Conservation (phyloP, 768 basidiomycete species). For the Lactarius vividus region DNA sequence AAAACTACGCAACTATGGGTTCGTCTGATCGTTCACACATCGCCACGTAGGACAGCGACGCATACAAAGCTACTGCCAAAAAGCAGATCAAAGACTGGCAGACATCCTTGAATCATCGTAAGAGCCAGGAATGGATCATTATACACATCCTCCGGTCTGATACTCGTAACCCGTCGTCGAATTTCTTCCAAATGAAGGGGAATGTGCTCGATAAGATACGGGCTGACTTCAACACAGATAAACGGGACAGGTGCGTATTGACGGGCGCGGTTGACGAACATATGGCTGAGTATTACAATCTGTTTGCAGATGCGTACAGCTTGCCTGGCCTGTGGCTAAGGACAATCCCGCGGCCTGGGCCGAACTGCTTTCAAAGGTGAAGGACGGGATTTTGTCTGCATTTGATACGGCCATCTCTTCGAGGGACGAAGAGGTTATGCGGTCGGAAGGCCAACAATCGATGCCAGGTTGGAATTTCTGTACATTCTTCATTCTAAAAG, state of each 20-base stretch:
- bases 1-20: constrained; percentile 29
- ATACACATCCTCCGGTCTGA: constrained; percentile 81
- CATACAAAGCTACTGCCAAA: constrained; percentile 72
- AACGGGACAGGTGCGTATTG: constrained; percentile 67
- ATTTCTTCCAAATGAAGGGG: constrained; percentile 81
- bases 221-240: constrained; percentile 88
- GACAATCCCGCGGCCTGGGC: constrained; percentile 83
- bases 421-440: constrained; percentile 86
- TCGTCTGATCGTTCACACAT: constrained; percentile 23
- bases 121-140: constrained; percentile 92
- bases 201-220: constrained; percentile 87
- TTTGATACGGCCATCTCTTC: constrained; percentile 77
- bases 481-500: constrained; percentile 95
- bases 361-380: constrained; percentile 83
- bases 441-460: constrained; percentile 83
- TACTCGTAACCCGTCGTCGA: constrained; percentile 52
- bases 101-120: constrained; percentile 55
- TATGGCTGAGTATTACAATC: not conserved
- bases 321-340: constrained; percentile 68
- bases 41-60: constrained; percentile 54
- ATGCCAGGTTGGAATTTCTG: constrained; percentile 99
- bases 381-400: constrained; percentile 82
- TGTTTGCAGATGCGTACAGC: constrained; percentile 67
- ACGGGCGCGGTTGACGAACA: constrained; percentile 12
- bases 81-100: constrained; percentile 96